phyloP scores from a whole-genome alignment of 2,329 filamentous ascomycete species.

The Aspergillus aculeatus region DNA sequence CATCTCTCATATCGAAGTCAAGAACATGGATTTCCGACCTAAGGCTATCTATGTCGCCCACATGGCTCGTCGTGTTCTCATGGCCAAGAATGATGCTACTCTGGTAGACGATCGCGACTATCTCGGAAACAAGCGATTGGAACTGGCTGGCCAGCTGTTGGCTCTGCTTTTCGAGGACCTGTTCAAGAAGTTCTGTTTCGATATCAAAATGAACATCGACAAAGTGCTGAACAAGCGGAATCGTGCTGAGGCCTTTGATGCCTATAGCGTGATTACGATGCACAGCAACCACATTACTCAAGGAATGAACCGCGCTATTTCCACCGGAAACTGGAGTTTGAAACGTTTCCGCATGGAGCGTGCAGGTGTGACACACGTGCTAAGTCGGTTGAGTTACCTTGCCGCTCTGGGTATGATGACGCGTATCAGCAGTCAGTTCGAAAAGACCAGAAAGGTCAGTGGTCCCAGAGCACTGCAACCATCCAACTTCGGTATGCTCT shows the following conservation, averaged over 20 bases:
- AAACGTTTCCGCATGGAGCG: constrained; percentile 99
- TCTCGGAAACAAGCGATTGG: constrained; percentile 93
- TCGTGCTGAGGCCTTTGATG: constrained; percentile 83
- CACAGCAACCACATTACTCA: constrained; percentile 85
- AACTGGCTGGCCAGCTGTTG: constrained; percentile 90
- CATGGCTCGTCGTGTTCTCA: constrained; percentile 94
- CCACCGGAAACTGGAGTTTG: constrained; percentile 95
- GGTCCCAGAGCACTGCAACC: constrained; percentile 94
- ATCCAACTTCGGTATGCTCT: constrained; percentile 98
- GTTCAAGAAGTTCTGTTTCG: constrained; percentile 90
- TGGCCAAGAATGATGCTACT: constrained; percentile 85
- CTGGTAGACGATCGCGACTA: constrained; percentile 96
- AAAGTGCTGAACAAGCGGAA: constrained; percentile 94
- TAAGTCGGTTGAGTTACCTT: constrained; percentile 95
- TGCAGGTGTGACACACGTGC: constrained; percentile 91
- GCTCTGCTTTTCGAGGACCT: constrained; percentile 94
- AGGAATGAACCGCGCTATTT: constrained; percentile 93
- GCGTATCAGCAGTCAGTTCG: constrained; percentile 94
- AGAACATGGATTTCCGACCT: constrained; percentile 90
- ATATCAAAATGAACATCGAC: constrained; percentile 91
- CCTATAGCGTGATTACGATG: constrained; percentile 76
- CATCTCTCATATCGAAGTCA: constrained; percentile 89
- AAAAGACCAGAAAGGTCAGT: constrained; percentile 95
- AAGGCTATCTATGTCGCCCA: constrained; percentile 95
- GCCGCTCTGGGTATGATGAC: constrained; percentile 99